These are phyloP conservation scores for Camillea tinctor DNA, from an alignment of 2,329 filamentous ascomycete species.

Conservation along the genomic window DNA sequence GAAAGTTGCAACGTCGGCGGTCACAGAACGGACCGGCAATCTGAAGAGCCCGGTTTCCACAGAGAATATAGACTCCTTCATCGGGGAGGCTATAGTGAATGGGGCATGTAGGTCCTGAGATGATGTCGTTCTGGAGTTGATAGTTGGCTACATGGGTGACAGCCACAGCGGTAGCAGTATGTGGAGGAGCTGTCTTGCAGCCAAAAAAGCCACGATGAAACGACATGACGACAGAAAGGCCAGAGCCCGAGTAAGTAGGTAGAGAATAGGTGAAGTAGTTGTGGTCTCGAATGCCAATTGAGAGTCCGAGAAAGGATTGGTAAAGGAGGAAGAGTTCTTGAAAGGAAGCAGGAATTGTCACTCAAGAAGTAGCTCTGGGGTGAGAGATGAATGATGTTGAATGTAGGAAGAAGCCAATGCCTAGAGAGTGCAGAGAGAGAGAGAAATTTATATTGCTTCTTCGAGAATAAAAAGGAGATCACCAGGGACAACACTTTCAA, in stretches of 20 bases:
- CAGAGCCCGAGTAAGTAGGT: neutral
- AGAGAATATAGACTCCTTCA: conserved; percentile 26
- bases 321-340: neutral
- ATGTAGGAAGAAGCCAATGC: too few species aligned
- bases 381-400: too few species aligned
- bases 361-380: too few species aligned
- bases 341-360: neutral
- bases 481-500: too few species aligned
- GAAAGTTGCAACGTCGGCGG: conserved; percentile 12
- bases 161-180: conserved; percentile 12
- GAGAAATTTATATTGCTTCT: too few species aligned
- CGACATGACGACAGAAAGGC: conserved; percentile 1
- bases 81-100: conserved; percentile 8
- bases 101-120: conserved; percentile 8
- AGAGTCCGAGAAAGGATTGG: neutral
- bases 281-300: neutral
- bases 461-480: too few species aligned
- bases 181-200: conserved; percentile 8
- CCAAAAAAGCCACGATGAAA: conserved; percentile 2
- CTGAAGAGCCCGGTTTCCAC: conserved; percentile 20
- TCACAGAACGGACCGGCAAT: conserved; percentile 21
- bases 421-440: too few species aligned
- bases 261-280: neutral
- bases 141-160: conserved; percentile 8
- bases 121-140: conserved; percentile 11